Base-by-base conservation (phyloP, 306 rosid species). In the Argentina anserina region DNA sequence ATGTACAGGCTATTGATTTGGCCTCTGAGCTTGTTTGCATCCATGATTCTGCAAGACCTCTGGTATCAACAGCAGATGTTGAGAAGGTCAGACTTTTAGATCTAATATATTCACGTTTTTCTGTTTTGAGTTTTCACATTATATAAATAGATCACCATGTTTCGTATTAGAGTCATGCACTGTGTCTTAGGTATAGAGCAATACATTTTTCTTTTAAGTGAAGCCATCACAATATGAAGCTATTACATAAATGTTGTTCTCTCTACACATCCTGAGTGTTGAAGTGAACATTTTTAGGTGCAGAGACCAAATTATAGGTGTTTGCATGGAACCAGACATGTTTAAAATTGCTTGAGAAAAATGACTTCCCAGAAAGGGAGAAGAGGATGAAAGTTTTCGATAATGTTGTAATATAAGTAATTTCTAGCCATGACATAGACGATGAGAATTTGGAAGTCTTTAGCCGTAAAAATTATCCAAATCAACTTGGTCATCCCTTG, bases 21-120 rank as follows among this genome's bases (percentile, higher is more conserved):
- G 79, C 64, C 84, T 89, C 96, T 12, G 90, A 91, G 78, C 94
- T 94, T 83, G 96, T 94, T 70, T 94, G 97, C 79, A 70, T 94
- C 79, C 99, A 94, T 78, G 99, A 94, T 85, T 94, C 99, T 76
- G 97, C 99, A 63, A 89, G 97, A 74, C 99, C 99, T 77, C 82
- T 91, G 72, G 81, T 89, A 69, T 75, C 79, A 59, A 70, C 75
- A 31, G 83, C 37, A 67, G 97, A 94, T 79, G 87, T 85, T 62
- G 80, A 78, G 77, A 83, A 91, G 99, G 99, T 94, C 12, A 60
- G 26, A 59, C 25, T 7, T 50, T 23, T 63, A 67, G 62, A 64
- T 65, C 31, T 18, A 62, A 63, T 60, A 59, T 36, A 46, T 76
- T 74, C 68, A 40, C 68, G 71, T 77, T 55, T 15, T 71, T 58